Evolutionary conservation across 768 basidiomycete genomes (phyloP).

Genomic region (Rhodocollybia butyracea): DNA sequence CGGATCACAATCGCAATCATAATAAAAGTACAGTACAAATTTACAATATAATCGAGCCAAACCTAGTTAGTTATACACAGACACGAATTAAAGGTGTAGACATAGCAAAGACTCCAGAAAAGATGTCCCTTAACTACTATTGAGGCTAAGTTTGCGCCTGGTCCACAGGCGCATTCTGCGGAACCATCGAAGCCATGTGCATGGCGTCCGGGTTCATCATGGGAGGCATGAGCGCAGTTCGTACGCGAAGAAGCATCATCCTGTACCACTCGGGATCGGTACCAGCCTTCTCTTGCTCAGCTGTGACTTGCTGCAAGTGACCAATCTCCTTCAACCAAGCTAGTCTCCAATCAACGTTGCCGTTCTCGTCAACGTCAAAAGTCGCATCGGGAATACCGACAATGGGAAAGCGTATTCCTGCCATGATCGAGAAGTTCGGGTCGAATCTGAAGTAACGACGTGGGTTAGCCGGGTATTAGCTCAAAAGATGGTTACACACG

Average conservation of each 20-base stretch:
- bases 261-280: constrained; percentile 83
- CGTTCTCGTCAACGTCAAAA: constrained; percentile 72
- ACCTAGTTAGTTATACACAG: too few species aligned
- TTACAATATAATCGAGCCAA: too few species aligned
- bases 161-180: not conserved
- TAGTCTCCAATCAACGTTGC: constrained; percentile 75
- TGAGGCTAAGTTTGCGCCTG: not conserved
- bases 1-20: not conserved
- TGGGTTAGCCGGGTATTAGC: not conserved
- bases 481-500: constrained; percentile 38
- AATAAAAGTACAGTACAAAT: not conserved
- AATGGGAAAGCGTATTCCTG: constrained; percentile 62
- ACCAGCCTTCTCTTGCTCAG: constrained; percentile 78
- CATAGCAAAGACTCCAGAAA: not conserved
- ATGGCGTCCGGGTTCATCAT: constrained; percentile 16
- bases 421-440: constrained; percentile 68
- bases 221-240: constrained; percentile 63
- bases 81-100: not conserved
- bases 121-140: not conserved
- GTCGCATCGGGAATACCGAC: constrained; percentile 56
- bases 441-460: constrained; percentile 51
- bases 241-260: constrained; percentile 80
- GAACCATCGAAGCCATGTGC: constrained; percentile 7
- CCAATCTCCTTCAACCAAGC: constrained; percentile 81
- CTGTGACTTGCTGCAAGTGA: constrained; percentile 71